Evolutionary conservation across 176 grass and related monocot species (phyloP).

Genomic region (Eragrostis nindensis): DNA sequence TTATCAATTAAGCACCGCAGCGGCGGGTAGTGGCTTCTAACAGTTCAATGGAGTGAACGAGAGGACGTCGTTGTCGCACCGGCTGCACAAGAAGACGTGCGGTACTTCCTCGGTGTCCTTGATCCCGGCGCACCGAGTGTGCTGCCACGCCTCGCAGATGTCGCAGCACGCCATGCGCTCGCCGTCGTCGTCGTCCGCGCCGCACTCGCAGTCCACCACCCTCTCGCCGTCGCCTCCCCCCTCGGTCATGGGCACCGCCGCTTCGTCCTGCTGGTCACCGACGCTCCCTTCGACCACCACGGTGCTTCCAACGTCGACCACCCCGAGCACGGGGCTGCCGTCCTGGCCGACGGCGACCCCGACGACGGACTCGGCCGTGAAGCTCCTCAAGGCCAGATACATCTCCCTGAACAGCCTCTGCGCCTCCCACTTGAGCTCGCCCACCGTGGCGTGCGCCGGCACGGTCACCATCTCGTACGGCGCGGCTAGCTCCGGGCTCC

Average conservation of each 20-base stretch:
- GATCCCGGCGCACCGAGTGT: conserved; percentile 66
- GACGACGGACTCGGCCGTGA: conserved; percentile 57
- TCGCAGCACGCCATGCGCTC: conserved; percentile 86
- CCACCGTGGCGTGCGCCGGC: conserved; percentile 68
- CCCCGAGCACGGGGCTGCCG: conserved; percentile 35
- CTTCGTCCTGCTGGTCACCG: conserved; percentile 29
- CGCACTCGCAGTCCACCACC: conserved; percentile 65
- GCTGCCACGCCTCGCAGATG: conserved; percentile 87
- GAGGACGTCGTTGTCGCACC: conserved; percentile 63
- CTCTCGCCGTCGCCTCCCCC: conserved; percentile 36
- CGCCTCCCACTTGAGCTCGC: conserved; percentile 75
- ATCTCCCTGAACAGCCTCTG: conserved; percentile 73
- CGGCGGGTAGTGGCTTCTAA: conserved; percentile 24
- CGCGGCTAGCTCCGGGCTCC: conserved; percentile 34
- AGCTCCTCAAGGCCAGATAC: conserved; percentile 70
- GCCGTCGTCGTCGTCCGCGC: conserved; percentile 77
- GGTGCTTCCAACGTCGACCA: conserved; percentile 47
- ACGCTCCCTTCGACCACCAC: conserved; percentile 64
- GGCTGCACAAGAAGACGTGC: conserved; percentile 68
- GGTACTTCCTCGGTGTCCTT: conserved; percentile 60
- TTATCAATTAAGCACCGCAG: too few relatives aligned
- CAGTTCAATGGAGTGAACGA: conserved; percentile 61
- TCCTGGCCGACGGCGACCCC: conserved; percentile 41
- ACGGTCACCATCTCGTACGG: conserved; percentile 68
- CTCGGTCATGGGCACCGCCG: conserved; percentile 52